Conservation (phyloP, 108 stramenopile genomes). For the Cylindrotheca closterium region DNA sequence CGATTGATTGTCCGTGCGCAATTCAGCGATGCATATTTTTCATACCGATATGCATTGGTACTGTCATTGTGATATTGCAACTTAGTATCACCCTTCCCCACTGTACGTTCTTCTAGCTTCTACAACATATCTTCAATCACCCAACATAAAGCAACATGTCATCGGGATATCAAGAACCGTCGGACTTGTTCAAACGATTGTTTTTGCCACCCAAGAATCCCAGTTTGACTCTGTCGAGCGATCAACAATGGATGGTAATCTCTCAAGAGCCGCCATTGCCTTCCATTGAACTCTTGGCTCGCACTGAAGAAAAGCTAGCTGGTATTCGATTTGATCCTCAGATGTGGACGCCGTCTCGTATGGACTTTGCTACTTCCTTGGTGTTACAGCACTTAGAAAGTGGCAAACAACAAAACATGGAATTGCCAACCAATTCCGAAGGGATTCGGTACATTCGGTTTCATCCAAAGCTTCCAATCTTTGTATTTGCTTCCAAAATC, state of each 20-base stretch:
- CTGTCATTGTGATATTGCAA: no score
- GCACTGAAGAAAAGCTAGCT: slow-evolving; percentile 8
- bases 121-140: no score
- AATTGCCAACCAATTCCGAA: neutral
- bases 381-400: neutral
- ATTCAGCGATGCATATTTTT: no score
- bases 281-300: slow-evolving; percentile 1
- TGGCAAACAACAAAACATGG: neutral
- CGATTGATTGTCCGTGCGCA: no score
- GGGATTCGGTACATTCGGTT: slow-evolving; percentile 13
- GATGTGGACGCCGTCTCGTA: slow-evolving; percentile 1
- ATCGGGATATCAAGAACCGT: neutral
- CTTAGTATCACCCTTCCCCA: no score
- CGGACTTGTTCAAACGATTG: slow-evolving; percentile 9
- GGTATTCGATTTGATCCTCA: slow-evolving; percentile 7
- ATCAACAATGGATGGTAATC: neutral
- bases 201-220: slow-evolving; percentile 12
- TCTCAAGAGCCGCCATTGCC: slow-evolving; percentile 1
- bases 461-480: neutral
- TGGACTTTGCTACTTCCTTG: neutral
- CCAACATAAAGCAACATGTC: no score
- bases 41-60: no score
- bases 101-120: no score
- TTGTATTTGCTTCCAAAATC: slow-evolving; percentile 2
- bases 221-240: slow-evolving; percentile 1